Conservation (phyloP, 768 basidiomycete genomes). For the Lyophyllum shimeji region DNA sequence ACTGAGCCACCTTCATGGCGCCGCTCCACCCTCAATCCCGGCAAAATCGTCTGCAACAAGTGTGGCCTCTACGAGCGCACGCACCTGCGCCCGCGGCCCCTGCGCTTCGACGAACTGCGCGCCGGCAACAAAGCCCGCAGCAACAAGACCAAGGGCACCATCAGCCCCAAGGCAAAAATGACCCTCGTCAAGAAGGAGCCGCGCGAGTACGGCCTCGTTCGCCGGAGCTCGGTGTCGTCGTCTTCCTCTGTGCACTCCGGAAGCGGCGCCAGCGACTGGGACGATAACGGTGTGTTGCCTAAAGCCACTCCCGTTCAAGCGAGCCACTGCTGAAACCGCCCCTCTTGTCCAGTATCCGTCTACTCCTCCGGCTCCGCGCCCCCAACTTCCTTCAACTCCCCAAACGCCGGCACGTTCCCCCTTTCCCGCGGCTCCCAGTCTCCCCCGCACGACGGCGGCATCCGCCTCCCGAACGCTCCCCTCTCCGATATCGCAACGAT, state of each 20-base stretch:
- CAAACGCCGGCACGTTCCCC: slow-evolving; percentile 56
- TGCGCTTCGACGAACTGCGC: slow-evolving; percentile 85
- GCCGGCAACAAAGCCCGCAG: slow-evolving; percentile 78
- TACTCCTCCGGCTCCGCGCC: slow-evolving; percentile 62
- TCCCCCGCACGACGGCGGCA: slow-evolving; percentile 53
- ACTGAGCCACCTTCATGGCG: slow-evolving; percentile 91
- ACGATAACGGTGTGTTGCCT: slow-evolving; percentile 66
- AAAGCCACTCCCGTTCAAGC: slow-evolving; percentile 14
- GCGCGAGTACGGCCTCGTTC: slow-evolving; percentile 46
- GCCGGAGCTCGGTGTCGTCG: slow-evolving; percentile 66
- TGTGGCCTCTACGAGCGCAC: slow-evolving; percentile 91
- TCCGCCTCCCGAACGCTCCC: slow-evolving; percentile 73
- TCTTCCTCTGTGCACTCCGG: slow-evolving; percentile 54
- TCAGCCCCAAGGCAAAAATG: slow-evolving; percentile 37
- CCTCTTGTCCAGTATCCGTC: slow-evolving; percentile 40
- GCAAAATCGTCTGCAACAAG: slow-evolving; percentile 95
- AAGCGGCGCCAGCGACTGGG: slow-evolving; percentile 75
- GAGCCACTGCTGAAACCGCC: slow-evolving; percentile 16
- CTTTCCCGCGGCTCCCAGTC: slow-evolving; percentile 58
- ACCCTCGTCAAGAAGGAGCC: slow-evolving; percentile 64
- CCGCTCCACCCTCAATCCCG: slow-evolving; percentile 82
- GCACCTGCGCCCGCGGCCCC: slow-evolving; percentile 76
- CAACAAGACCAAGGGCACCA: slow-evolving; percentile 43
- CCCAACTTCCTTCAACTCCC: slow-evolving; percentile 69
- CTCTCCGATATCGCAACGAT: slow-evolving; percentile 61